Evolutionary conservation across 257 asterid species (phyloP).

Genomic region (Linaria vulgaris): DNA sequence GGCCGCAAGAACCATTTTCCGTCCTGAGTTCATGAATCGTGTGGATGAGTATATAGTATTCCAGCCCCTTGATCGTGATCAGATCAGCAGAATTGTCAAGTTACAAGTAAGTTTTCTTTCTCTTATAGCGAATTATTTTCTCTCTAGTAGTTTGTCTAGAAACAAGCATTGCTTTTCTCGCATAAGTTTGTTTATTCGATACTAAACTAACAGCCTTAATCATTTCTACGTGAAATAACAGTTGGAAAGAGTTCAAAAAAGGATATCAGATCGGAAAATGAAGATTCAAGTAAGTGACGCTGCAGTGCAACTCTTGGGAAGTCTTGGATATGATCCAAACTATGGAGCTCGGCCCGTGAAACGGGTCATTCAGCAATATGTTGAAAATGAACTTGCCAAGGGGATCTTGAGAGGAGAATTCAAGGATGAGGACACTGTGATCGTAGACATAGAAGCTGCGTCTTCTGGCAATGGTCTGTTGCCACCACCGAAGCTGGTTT

Average conservation of each 20-base stretch:
- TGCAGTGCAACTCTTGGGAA: conserved; percentile 69
- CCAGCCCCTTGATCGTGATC: conserved; percentile 87
- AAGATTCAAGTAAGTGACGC: conserved; percentile 69
- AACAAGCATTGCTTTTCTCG: no score
- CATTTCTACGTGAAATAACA: no score
- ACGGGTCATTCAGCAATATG: conserved; percentile 79
- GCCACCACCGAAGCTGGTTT: conserved; percentile 85
- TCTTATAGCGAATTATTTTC: no score
- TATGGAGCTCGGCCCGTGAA: conserved; percentile 98
- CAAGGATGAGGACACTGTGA: conserved; percentile 69
- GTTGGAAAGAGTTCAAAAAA: conserved; percentile 83
- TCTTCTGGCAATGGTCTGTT: conserved; percentile 76
- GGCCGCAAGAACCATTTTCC: conserved; percentile 79
- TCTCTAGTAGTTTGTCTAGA: no score
- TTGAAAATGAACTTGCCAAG: conserved; percentile 89
- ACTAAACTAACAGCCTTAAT: no score
- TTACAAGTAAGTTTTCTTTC: conserved; percentile 55
- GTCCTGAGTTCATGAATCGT: conserved; percentile 96
- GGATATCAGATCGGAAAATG: conserved; percentile 81
- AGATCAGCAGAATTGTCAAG: conserved; percentile 63
- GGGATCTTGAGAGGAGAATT: conserved; percentile 87
- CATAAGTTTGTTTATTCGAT: no score
- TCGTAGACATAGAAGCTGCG: conserved; percentile 64
- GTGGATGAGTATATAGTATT: conserved; percentile 92
- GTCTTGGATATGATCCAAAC: conserved; percentile 86